Conservation (phyloP, 805 yeast genomes). For the Schizosaccharomyces pombe region ASM294v3 CU329670.1:3401001-3401500, state of each 20-base stretch:
- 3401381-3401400: not conserved
- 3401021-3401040: conserved; percentile 22
- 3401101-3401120: no score
- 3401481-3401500: not conserved
- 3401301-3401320: not conserved
- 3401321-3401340: not conserved
- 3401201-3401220: no score
- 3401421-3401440: not conserved
- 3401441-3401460: not conserved
- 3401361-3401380: not conserved
- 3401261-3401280: no score
- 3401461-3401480: not conserved
- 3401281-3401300: not conserved
- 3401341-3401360: not conserved
- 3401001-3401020: conserved; percentile 98
- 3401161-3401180: no score
- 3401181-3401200: no score
- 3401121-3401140: no score
- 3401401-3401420: not conserved
- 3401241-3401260: no score
- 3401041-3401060: not conserved
- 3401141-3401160: no score
- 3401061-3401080: no score
- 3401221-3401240: no score
- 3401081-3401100: no score